A percentile compares a stretch with the other conserved stretches of the same genome.
Evolutionary conservation across 163 green algal species (phyloP).

Genomic region (Chlorella variabilis): DNA sequence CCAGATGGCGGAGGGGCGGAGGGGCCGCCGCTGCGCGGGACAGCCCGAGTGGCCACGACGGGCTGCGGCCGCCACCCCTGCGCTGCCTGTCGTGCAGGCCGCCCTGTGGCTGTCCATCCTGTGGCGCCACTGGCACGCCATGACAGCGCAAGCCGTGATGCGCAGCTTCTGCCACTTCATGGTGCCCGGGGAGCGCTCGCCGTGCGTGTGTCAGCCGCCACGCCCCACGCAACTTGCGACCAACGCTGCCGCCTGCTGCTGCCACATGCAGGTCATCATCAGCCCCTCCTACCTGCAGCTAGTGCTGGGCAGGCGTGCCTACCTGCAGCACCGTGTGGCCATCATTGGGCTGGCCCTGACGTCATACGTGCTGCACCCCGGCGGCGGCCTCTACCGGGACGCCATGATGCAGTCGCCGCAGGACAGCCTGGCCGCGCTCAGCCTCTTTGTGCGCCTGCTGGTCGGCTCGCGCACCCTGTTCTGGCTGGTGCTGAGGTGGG

Average conservation of each 20-base stretch:
- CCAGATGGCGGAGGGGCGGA: too few relatives aligned
- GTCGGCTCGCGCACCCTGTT: slow-evolving; percentile 26
- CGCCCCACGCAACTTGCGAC: too few relatives aligned
- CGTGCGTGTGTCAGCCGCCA: too few relatives aligned
- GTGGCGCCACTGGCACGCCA: background rate
- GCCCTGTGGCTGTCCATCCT: background rate
- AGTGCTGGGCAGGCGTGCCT: background rate
- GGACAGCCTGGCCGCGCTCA: slow-evolving; percentile 6
- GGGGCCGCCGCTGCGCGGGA: too few relatives aligned
- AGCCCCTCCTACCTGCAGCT: background rate
- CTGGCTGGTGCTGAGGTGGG: slow-evolving; percentile 30
- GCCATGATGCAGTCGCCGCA: background rate
- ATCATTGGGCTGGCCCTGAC: background rate
- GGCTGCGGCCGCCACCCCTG: too few relatives aligned
- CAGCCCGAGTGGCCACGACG: too few relatives aligned
- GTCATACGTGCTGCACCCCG: background rate
- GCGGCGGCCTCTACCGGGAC: background rate
- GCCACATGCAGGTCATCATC: background rate
- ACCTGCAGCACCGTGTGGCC: background rate
- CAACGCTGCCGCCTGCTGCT: too few relatives aligned
- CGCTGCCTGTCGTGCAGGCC: too few relatives aligned
- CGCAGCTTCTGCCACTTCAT: background rate
- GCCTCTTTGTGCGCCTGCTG: slow-evolving; percentile 14
- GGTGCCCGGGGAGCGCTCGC: too few relatives aligned
- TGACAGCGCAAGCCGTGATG: background rate